phyloP scores from a whole-genome alignment of 352 stramenopile species.

The Phytopythium chamaehyphon region DNA sequence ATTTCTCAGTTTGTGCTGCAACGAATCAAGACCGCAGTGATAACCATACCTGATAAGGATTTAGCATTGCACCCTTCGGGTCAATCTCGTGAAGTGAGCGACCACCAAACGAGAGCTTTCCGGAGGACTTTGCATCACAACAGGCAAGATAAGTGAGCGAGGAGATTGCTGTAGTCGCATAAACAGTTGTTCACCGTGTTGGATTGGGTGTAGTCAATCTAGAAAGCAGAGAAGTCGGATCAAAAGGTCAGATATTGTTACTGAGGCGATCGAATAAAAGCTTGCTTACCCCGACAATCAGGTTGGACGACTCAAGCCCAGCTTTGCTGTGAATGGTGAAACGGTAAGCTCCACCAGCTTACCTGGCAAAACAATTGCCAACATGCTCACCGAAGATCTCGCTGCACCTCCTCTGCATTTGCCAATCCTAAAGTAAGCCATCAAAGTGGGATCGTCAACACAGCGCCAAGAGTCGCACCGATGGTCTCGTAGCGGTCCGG shows the following conservation, averaged over 20 bases:
- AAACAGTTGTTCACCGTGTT: constrained; percentile 32
- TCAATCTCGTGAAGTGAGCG: constrained; percentile 59
- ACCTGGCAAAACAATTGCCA: not conserved
- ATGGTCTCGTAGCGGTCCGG: constrained; percentile 59
- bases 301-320: constrained; percentile 60
- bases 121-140: constrained; percentile 39
- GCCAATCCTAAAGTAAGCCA: not conserved
- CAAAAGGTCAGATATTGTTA: too few relatives aligned
- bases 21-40: too few relatives aligned
- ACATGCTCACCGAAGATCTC: constrained; percentile 28
- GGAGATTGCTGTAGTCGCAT: too few relatives aligned
- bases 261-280: not conserved
- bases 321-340: constrained; percentile 19
- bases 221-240: too few relatives aligned
- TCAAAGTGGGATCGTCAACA: not conserved
- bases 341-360: too few relatives aligned
- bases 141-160: not conserved
- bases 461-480: constrained; percentile 14
- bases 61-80: constrained; percentile 30
- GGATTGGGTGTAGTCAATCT: constrained; percentile 42
- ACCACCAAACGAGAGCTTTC: constrained; percentile 54
- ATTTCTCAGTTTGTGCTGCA: too few relatives aligned
- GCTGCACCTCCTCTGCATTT: constrained; percentile 38
- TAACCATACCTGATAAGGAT: constrained; percentile 69
- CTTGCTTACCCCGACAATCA: constrained; percentile 45